Base-by-base conservation (phyloP, 2,329 filamentous ascomycete genomes). In the Colletotrichum sp. region DNA sequence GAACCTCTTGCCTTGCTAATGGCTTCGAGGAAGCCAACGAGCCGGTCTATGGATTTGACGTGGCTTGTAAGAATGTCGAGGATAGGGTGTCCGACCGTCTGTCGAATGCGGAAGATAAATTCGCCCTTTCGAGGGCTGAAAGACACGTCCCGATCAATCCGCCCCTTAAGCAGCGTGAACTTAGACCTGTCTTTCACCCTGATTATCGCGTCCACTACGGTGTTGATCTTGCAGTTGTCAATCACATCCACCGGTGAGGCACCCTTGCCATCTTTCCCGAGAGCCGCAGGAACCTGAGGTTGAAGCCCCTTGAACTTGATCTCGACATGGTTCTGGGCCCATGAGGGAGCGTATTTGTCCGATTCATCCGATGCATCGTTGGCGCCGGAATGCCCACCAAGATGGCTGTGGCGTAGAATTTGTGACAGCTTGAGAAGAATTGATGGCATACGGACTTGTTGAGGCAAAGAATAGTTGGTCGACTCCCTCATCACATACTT, bases 21-120 rank as follows among this genome's bases (percentile, higher is more conserved):
- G 2, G 93, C 92, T 60, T 92, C 90, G 30, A 95, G 87, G 80
- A 95, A 95, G 59, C 90, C 90, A 52, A 95, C 92, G 32, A 97
- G 88, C 24, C 93, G 91, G 80, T 94, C 92, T 73, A 97, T 90
- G 15, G 92, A 90, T 78, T 91, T 89, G 62, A 96, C 86, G 32
- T 92, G 89, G 67, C 89, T 86, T 77, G 88, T 86, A 24, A 96
- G 87, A n/a, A 88, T 85, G 6, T 89, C 87, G 6, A 95, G 83
- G 16, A 93, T 88, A 1, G 92, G 87, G 60, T 87, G 85, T 24
- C 93, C 93, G 62, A 93, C 89, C 3, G 87, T 85, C 1, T 91
- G 89, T 12, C 89, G 88, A 49, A 95, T 85, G 9, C 89, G 87
- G 69, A 95, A 86, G 18, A 89, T 89, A 82, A 95, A 94, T 71